Conservation (phyloP, 1,284 basidiomycete genomes). For the Clitocybe nebularis region DNA sequence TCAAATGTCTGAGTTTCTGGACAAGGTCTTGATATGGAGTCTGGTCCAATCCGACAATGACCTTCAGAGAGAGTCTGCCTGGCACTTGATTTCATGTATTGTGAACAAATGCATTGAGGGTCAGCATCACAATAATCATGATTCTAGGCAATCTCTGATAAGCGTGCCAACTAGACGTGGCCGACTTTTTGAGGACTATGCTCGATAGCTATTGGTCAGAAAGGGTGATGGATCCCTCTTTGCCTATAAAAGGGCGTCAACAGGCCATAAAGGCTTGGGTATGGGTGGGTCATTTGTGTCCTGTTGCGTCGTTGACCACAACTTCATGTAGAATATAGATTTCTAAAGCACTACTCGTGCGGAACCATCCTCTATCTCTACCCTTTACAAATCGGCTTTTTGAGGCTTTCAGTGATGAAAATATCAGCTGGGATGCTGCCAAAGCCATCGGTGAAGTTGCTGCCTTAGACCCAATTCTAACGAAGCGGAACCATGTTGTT, state of each 20-base stretch:
- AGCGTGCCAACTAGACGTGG: constrained; percentile 43
- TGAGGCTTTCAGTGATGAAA: constrained; percentile 59
- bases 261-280: constrained; percentile 61
- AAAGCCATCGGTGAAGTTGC: constrained; percentile 68
- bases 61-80: constrained; percentile 55
- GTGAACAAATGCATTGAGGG: constrained; percentile 76
- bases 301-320: constrained; percentile 6
- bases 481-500: constrained; percentile 73
- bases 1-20: constrained; percentile 49
- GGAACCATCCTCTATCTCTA: constrained; percentile 59
- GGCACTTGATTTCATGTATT: constrained; percentile 62
- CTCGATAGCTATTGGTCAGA: constrained; percentile 44
- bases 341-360: constrained; percentile 74
- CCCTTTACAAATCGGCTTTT: constrained; percentile 64
- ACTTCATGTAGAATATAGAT: constrained; percentile 44
- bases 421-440: constrained; percentile 66
- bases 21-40: constrained; percentile 56
- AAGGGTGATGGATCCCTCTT: constrained; percentile 33
- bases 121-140: constrained; percentile 22
- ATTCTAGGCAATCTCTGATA: constrained; percentile 3
- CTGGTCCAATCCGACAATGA: constrained; percentile 45
- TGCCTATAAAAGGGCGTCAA: constrained; percentile 38
- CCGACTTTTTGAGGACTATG: constrained; percentile 40
- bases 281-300: constrained; percentile 49
- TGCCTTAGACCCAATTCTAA: constrained; percentile 56